Conservation (phyloP, 805 yeast species). For the Metschnikowia noctiluminum region DNA sequence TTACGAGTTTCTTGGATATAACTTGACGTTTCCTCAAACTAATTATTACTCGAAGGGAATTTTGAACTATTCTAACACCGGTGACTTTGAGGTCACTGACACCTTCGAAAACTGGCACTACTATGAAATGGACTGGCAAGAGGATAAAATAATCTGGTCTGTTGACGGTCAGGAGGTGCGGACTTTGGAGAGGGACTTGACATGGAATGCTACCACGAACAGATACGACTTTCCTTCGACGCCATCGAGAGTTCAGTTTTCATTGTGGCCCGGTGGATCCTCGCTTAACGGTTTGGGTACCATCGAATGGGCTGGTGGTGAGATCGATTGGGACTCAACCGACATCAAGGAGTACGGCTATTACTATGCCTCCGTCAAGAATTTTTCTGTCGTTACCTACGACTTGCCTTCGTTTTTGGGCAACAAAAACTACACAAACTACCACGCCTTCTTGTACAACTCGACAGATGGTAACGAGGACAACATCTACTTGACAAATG, state of each 20-base stretch:
- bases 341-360: slow-evolving; percentile 80
- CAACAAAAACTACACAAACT: slow-evolving; percentile 37
- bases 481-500: slow-evolving; percentile 57
- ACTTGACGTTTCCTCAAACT: slow-evolving; percentile 63
- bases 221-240: slow-evolving; percentile 65
- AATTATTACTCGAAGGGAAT: slow-evolving; percentile 79
- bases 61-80: slow-evolving; percentile 62
- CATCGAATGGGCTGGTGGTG: slow-evolving; percentile 86
- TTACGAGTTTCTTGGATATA: slow-evolving; percentile 79
- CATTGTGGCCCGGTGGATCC: slow-evolving; percentile 78
- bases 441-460: slow-evolving; percentile 44
- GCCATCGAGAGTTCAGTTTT: slow-evolving; percentile 67
- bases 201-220: slow-evolving; percentile 61
- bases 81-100: slow-evolving; percentile 39
- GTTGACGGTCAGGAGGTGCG: slow-evolving; percentile 69
- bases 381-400: slow-evolving; percentile 63
- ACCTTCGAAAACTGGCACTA: slow-evolving; percentile 71
- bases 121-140: slow-evolving; percentile 79
- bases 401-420: slow-evolving; percentile 61
- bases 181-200: slow-evolving; percentile 56
- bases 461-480: slow-evolving; percentile 38
- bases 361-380: slow-evolving; percentile 62
- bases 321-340: slow-evolving; percentile 71
- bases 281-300: slow-evolving; percentile 56
- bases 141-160: slow-evolving; percentile 66